Evolutionary conservation across 202 grass and related monocot species (phyloP).

Genomic region (Saccharum hybrid): DNA sequence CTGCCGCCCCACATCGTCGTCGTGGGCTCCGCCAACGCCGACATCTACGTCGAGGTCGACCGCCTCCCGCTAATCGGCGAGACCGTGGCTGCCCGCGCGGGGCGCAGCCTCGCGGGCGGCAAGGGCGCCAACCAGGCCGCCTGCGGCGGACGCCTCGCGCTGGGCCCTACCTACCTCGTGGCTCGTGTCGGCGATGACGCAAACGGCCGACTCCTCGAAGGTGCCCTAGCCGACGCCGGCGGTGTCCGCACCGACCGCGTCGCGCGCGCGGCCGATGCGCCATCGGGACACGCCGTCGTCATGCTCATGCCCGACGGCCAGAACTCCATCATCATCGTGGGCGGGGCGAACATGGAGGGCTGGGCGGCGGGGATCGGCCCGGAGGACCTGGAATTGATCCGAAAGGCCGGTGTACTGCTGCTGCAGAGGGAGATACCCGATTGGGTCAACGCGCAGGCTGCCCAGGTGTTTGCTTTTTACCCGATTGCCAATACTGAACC

Average conservation of each 20-base stretch:
- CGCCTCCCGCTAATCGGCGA: slow-evolving; percentile 76
- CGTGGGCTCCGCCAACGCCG: slow-evolving; percentile 93
- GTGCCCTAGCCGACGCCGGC: slow-evolving; percentile 64
- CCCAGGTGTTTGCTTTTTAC: slow-evolving; percentile 58
- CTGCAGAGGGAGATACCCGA: slow-evolving; percentile 96
- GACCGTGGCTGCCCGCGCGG: slow-evolving; percentile 69
- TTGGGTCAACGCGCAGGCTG: slow-evolving; percentile 88
- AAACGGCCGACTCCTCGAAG: slow-evolving; percentile 81
- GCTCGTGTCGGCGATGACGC: slow-evolving; percentile 84
- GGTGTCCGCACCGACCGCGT: slow-evolving; percentile 70
- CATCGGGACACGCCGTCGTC: slow-evolving; percentile 88
- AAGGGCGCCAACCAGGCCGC: slow-evolving; percentile 98
- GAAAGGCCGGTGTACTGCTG: slow-evolving; percentile 64
- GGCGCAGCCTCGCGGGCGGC: slow-evolving; percentile 70
- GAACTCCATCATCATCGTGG: slow-evolving; percentile 97
- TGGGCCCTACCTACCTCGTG: slow-evolving; percentile 72
- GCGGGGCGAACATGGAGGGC: slow-evolving; percentile 92
- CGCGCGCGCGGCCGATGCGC: slow-evolving; percentile 51
- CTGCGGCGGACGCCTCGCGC: slow-evolving; percentile 73
- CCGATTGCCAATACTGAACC: background rate
- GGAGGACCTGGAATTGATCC: slow-evolving; percentile 76
- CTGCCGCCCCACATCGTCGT: slow-evolving; percentile 62
- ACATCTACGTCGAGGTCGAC: slow-evolving; percentile 96
- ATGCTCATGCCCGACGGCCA: slow-evolving; percentile 92
- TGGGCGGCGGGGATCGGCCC: slow-evolving; percentile 62